Evolutionary conservation across 1,284 basidiomycete genomes (phyloP).

Genomic region (Coniferiporia weirii): DNA sequence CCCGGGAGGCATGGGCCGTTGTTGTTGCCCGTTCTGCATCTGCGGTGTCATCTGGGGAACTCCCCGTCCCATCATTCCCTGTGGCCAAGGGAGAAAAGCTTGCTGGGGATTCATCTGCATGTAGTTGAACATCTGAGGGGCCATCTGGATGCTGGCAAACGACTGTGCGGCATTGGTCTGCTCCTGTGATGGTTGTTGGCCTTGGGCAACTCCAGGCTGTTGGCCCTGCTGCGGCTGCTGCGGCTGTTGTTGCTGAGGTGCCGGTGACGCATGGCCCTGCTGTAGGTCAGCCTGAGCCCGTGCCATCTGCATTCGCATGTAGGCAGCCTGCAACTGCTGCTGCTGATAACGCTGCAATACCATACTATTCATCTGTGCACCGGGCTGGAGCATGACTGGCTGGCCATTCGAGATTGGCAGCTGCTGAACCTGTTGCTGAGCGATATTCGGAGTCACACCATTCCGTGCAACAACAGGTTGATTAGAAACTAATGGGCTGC

Average conservation of each 20-base stretch:
- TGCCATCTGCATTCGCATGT: constrained; percentile 15
- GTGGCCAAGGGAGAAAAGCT: not conserved
- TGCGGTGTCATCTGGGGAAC: constrained; percentile 1
- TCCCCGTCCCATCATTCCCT: not conserved
- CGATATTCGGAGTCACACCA: constrained; percentile 1
- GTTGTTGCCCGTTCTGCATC: constrained; percentile 11
- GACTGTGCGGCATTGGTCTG: constrained; percentile 21
- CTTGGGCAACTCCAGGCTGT: constrained; percentile 15
- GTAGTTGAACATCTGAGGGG: constrained; percentile 5
- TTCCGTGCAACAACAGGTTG: constrained; percentile 18
- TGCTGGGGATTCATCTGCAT: constrained; percentile 6
- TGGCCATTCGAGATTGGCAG: constrained; percentile 20
- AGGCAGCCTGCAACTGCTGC: constrained; percentile 19
- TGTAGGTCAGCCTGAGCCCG: constrained; percentile 20
- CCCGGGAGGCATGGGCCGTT: constrained; percentile 1
- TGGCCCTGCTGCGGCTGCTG: constrained; percentile 1
- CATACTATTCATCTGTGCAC: constrained; percentile 7
- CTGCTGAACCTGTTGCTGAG: constrained; percentile 18
- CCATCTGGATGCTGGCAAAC: not conserved
- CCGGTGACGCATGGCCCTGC: constrained; percentile 15
- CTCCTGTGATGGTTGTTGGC: constrained; percentile 25
- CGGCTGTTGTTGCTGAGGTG: constrained; percentile 16
- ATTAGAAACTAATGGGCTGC: constrained; percentile 25
- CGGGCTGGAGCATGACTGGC: constrained; percentile 11
- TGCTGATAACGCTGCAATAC: constrained; percentile 11